phyloP scores from a whole-genome alignment of 2,329 filamentous ascomycete genomes.

The Hypoxylon sp. region DNA sequence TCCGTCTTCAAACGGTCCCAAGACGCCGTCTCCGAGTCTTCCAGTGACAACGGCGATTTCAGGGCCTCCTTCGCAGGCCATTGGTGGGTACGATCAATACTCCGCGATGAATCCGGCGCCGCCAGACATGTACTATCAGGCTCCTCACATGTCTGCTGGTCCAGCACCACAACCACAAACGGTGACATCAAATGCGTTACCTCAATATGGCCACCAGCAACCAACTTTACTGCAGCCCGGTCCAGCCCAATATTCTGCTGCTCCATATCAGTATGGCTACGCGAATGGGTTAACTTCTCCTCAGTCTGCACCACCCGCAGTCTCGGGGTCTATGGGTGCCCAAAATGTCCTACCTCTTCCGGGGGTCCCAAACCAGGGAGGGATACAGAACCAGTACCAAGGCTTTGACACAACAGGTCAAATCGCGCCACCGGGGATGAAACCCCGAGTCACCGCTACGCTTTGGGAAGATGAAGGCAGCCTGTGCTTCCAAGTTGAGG shows the following conservation, averaged over 20 bases:
- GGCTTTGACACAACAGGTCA: slow-evolving; percentile 90
- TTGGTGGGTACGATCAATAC: slow-evolving; percentile 61
- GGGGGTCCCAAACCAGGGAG: slow-evolving; percentile 65
- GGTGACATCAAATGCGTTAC: slow-evolving; percentile 79
- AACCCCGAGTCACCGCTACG: slow-evolving; percentile 95
- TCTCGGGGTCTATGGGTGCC: slow-evolving; percentile 77
- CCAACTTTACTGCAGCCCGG: slow-evolving; percentile 81
- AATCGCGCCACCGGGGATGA: slow-evolving; percentile 92
- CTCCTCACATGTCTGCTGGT: slow-evolving; percentile 81
- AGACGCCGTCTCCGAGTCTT: slow-evolving; percentile 82
- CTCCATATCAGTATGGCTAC: slow-evolving; percentile 81
- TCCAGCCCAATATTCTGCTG: slow-evolving; percentile 76
- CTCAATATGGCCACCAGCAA: slow-evolving; percentile 85
- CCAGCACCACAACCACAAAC: slow-evolving; percentile 82
- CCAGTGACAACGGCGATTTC: slow-evolving; percentile 64
- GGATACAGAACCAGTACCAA: slow-evolving; percentile 71
- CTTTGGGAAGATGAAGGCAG: slow-evolving; percentile 99
- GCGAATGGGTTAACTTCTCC: slow-evolving; percentile 84
- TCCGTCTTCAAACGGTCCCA: slow-evolving; percentile 74
- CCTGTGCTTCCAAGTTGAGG: slow-evolving; percentile 97
- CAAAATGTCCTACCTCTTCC: slow-evolving; percentile 80
- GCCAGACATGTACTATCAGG: slow-evolving; percentile 87
- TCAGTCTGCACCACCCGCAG: slow-evolving; percentile 73
- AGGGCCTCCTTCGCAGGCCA: slow-evolving; percentile 57
- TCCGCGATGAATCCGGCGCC: slow-evolving; percentile 84